Evolutionary conservation across 495 filamentous ascomycete genomes (phyloP).

Genomic region (Xylaria sp.): DNA sequence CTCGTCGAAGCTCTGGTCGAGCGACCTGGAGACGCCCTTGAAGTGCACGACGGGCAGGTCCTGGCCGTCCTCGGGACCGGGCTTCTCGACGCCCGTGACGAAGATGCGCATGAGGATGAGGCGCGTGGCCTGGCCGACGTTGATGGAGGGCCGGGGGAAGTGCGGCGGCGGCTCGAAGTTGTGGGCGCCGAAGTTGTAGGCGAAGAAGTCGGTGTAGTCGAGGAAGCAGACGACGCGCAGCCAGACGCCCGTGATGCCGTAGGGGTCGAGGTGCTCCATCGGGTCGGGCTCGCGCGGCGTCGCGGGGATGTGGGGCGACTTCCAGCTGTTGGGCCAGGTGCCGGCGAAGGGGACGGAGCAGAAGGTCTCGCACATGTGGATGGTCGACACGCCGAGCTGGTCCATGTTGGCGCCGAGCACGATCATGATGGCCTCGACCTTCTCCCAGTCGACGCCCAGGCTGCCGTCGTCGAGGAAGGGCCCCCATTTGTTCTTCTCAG

Average conservation of each 20-base stretch:
- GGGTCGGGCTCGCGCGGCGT: constrained; percentile 42
- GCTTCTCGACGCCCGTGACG: constrained; percentile 57
- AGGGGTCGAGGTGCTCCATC: constrained; percentile 62
- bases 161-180: constrained; percentile 37
- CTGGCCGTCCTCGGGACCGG: constrained; percentile 58
- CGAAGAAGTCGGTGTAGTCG: constrained; percentile 68
- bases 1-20: constrained; percentile 64
- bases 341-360: constrained; percentile 64
- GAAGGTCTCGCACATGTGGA: constrained; percentile 49
- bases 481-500: constrained; percentile 61
- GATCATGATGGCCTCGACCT: constrained; percentile 69
- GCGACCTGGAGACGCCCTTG: constrained; percentile 57
- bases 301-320: constrained; percentile 16
- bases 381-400: constrained; percentile 50
- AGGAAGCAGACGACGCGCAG: constrained; percentile 51
- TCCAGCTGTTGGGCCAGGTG: constrained; percentile 56
- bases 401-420: constrained; percentile 63
- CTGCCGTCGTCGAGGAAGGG: constrained; percentile 64
- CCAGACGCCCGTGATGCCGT: constrained; percentile 66
- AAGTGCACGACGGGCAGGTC: constrained; percentile 65
- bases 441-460: constrained; percentile 70
- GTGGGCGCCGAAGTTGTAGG: constrained; percentile 61
- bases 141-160: constrained; percentile 56
- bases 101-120: constrained; percentile 68
- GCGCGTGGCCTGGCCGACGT: constrained; percentile 64